Base-by-base conservation (phyloP, 1,284 basidiomycete genomes). In the Caloboletus firmus region DNA sequence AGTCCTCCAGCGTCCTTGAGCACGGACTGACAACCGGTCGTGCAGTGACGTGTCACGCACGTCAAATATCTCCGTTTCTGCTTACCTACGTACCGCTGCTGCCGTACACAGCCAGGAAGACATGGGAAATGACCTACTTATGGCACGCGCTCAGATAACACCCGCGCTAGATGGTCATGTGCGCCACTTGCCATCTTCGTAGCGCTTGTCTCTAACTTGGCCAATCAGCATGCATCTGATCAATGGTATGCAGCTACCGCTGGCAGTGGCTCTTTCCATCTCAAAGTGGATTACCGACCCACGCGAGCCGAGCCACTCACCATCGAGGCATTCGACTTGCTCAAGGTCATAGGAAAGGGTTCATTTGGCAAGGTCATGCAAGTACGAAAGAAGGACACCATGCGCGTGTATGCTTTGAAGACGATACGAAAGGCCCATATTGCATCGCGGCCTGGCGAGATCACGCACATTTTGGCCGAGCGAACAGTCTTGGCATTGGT, bases 401-500 rank as follows among this genome's bases (percentile, higher is more conserved):
- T 93, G 54, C 93, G 96, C 58, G 93, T 99, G 69, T 99, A 99
- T 74, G 96, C 96, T 1, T 81, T 99, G 68, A 99, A 99, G 78
- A 98, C 96, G 2, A 98, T 99, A 66, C 87, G 96, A 52, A 99
- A 99, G 74, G 97, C 96, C 2, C 96, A 99, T 72, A 99, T 99
- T 62, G 97, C 97, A 4, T 93, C 93, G 28, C 83, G 96, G 1
- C 89, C 89, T 0, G 95, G 95, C 41, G 97, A 99, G 75, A 98
- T 99, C 63, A 99, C 95, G 4, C 97, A 99, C 70, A 99, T 98
- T 49, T 81, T 99, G 20, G 97, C 97, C 0, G 96, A 99, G 76
- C 82, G 96, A 56, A 98, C 96, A 0, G 97, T 99, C 18, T 81
- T 99, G 42, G 96, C 95, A 0, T 83, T 98, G 59, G 96, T 99